Evolutionary conservation across 2,329 filamentous ascomycete genomes (phyloP).

Genomic region (Thelonectria olida): DNA sequence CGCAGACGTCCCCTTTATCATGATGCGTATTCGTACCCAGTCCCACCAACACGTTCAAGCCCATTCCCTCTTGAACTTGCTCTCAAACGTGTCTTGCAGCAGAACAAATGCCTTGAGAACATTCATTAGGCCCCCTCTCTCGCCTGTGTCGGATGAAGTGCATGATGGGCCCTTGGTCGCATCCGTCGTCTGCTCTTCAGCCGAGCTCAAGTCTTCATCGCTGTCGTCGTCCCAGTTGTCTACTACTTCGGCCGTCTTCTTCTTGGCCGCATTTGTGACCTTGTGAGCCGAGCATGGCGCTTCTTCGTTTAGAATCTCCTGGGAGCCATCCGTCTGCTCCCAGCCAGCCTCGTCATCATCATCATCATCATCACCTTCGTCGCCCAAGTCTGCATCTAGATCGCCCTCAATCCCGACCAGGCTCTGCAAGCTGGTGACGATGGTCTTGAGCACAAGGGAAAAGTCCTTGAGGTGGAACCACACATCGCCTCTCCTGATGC

Average conservation of each 20-base stretch:
- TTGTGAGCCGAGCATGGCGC: no score
- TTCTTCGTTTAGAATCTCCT: no score
- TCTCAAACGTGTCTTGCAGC: conserved; percentile 68
- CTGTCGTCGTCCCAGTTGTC: conserved; percentile 55
- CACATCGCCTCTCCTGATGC: conserved; percentile 71
- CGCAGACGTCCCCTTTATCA: no score
- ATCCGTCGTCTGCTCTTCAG: conserved; percentile 44
- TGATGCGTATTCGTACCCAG: no score
- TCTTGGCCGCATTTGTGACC: conserved; percentile 6
- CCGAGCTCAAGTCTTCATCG: background rate
- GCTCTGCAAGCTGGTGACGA: conserved; percentile 70
- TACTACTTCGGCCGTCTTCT: conserved; percentile 31
- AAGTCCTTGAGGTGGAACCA: conserved; percentile 77
- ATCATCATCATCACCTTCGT: conserved; percentile 39
- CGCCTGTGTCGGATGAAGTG: conserved; percentile 39
- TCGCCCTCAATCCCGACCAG: conserved; percentile 52
- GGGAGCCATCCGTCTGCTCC: conserved; percentile 34
- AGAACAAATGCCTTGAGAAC: conserved; percentile 68
- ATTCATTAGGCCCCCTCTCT: conserved; percentile 58
- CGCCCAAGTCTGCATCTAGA: conserved; percentile 49
- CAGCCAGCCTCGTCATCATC: conserved; percentile 53
- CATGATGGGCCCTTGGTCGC: background rate
- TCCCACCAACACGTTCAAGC: no score
- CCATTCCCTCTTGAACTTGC: conserved; percentile 71
- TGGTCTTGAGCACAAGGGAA: conserved; percentile 70